Evolutionary conservation across 139 green algal genomes (phyloP).

Genomic region (Microglena sp.): DNA sequence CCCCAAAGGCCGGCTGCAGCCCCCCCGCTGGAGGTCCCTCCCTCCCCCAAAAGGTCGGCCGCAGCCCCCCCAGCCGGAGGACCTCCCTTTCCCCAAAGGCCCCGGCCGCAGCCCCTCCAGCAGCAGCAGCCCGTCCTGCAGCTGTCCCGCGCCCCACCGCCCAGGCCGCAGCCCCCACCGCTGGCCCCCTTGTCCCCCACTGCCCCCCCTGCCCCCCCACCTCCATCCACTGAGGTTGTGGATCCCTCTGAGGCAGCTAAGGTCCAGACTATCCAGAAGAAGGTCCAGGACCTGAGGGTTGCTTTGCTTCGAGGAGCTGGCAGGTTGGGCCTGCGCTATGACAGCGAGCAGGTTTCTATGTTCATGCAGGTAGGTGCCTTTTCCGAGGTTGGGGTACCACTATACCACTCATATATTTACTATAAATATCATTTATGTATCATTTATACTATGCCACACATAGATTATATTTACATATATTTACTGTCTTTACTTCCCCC

Average conservation of each 20-base stretch:
- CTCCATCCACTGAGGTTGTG: constrained; percentile 17
- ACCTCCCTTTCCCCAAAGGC: no score
- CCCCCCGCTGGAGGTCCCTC: background rate
- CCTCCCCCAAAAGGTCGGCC: no score
- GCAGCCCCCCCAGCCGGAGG: background rate
- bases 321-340: constrained; percentile 29
- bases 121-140: background rate
- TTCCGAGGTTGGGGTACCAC: background rate
- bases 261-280: constrained; percentile 20
- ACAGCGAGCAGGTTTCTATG: background rate
- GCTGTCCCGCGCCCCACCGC: background rate
- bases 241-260: constrained; percentile 21
- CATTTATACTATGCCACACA: no score
- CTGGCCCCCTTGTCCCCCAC: background rate
- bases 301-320: constrained; percentile 25
- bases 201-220: background rate
- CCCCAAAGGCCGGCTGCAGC: constrained; percentile 4
- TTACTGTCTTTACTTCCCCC: no score
- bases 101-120: background rate
- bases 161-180: background rate
- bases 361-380: background rate
- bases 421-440: background rate
- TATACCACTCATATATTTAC: background rate
- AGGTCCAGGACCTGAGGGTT: constrained; percentile 34
- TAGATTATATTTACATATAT: no score